These are phyloP conservation scores for Tricladium varicosporioides DNA, from an alignment of 2,329 filamentous ascomycete genomes.

Conservation along the genomic window DNA sequence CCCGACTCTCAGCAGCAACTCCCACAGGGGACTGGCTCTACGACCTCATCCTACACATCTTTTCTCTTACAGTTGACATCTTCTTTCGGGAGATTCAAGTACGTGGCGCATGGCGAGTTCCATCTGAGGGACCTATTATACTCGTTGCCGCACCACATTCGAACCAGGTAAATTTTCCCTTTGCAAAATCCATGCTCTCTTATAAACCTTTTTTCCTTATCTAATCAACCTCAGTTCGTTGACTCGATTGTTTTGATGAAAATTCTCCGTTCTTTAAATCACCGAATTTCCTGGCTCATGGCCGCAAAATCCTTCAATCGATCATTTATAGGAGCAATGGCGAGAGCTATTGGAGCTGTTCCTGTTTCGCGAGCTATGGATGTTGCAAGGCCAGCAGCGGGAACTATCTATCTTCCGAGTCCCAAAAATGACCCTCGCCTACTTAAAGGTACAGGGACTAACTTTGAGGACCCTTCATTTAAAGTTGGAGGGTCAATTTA, in stretches of 20 bases:
- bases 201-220: not conserved
- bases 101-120: constrained; percentile 87
- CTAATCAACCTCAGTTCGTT: constrained; percentile 63
- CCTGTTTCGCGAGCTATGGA: constrained; percentile 89
- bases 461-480: constrained; percentile 14
- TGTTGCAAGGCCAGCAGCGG: constrained; percentile 70
- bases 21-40: constrained; percentile 54
- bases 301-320: constrained; percentile 87
- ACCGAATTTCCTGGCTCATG: constrained; percentile 85
- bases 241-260: constrained; percentile 89
- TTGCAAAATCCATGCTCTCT: not conserved
- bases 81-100: constrained; percentile 98
- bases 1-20: not conserved
- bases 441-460: constrained; percentile 12
- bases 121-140: constrained; percentile 78
- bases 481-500: constrained; percentile 16
- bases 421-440: not conserved
- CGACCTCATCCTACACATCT: constrained; percentile 69
- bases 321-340: constrained; percentile 79
- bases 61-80: constrained; percentile 80
- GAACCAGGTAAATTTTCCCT: constrained; percentile 50
- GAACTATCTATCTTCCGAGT: constrained; percentile 61
- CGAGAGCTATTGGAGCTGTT: constrained; percentile 77
- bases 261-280: constrained; percentile 75
- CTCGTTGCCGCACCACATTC: constrained; percentile 94